Percentiles rank a stretch among this genome's conserved stretches.
Evolutionary conservation across 305 asterid genomes (phyloP).

Genomic region (Ilex paraguariensis): DNA sequence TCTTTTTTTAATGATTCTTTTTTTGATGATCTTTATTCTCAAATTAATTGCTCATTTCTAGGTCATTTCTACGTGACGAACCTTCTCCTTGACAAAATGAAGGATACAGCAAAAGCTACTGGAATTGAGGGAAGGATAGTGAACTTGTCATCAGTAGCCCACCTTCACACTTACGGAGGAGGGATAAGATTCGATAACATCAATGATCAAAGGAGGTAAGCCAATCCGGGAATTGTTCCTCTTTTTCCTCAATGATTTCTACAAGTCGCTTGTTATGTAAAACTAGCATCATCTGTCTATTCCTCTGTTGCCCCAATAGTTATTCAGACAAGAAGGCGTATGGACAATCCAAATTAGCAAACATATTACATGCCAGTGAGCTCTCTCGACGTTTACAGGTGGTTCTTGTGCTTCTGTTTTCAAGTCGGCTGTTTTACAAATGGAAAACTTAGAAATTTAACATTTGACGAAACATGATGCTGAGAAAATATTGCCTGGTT

Average conservation of each 20-base stretch:
- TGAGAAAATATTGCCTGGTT: neutral
- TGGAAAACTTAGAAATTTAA: neutral
- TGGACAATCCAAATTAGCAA: conserved; percentile 35
- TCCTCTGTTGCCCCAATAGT: conserved; percentile 4
- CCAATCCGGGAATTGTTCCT: too few relatives aligned
- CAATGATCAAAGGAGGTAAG: conserved; percentile 30
- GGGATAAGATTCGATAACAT: conserved; percentile 54
- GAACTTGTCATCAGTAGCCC: conserved; percentile 62
- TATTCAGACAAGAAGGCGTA: conserved; percentile 22
- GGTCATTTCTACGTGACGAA: conserved; percentile 86
- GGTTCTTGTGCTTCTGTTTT: neutral
- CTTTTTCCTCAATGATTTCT: too few relatives aligned
- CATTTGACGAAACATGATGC: neutral
- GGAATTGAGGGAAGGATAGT: conserved; percentile 74
- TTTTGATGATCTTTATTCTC: neutral
- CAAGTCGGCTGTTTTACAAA: neutral
- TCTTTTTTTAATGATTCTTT: neutral
- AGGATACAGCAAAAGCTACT: conserved; percentile 48
- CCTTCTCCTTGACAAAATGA: conserved; percentile 76
- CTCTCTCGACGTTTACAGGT: conserved; percentile 26
- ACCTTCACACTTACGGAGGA: conserved; percentile 34
- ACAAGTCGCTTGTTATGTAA: neutral
- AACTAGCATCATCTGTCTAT: neutral
- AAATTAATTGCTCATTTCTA: conserved; percentile 13
- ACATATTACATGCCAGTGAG: conserved; percentile 26